Base-by-base conservation (phyloP, 2,329 filamentous ascomycete genomes). In the Phoma sp. region DNA sequence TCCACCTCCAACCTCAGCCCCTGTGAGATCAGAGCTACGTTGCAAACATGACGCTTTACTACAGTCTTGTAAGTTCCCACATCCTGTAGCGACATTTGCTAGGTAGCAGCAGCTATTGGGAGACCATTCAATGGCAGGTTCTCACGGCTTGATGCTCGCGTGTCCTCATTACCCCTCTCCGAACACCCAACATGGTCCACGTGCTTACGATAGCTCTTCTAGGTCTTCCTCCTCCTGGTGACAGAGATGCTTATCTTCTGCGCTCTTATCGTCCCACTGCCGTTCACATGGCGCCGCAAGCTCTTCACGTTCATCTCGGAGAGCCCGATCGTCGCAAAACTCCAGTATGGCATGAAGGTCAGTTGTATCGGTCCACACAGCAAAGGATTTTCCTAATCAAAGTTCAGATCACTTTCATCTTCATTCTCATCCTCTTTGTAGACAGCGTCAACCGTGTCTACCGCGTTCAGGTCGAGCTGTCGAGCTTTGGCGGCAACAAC, bases 361-460 rank as follows among this genome's bases (percentile, higher is more conserved):
- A 25, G 73, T 40, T 24, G 12, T 1, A 9, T 6, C 27, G 10
- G 35, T 10, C 1, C 32, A 22, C 3, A 12, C n/a, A 6, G 9
- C 17, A 27, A 9, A 10, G 24, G 25, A 21, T 40, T 3, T 17
- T 8, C 46, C 65, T 73, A 45, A 71, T 44, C 4, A 7, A 9
- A 1, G 4, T 17, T 1, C 61, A 88, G 86, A 99, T 99, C 54
- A 96, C 92, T 2, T 99, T 99, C 76, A 94, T 99, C 74, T 99
- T 99, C 81, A 98, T 99, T 72, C 83, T 98, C 55, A 96, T 99
- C 63, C 88, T 99, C 63, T 99, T 99, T 80, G 86, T 98, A 70
- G 95, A 99, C 81, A 96, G 92, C 74, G 93, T 98, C 77, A 90
- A 89, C 77, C 91, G 95, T 63, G 95, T 99, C 72, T 99, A 97